Conservation (phyloP, 1,284 basidiomycete species). For the Boletellus deceptivus region DNA sequence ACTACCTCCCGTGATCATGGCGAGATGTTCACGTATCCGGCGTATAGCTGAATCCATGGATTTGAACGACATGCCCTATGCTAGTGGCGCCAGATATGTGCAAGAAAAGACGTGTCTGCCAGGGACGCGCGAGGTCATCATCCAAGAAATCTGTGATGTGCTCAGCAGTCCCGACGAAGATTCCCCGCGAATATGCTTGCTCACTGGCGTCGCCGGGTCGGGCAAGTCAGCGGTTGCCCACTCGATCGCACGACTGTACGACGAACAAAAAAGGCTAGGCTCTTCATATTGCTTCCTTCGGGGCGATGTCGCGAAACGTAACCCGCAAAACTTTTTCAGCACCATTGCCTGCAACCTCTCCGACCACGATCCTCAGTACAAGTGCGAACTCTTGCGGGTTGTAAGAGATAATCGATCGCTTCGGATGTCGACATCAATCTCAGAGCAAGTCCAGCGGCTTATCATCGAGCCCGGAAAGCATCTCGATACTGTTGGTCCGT, state of each 20-base stretch:
- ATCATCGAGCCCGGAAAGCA: conserved; percentile 16
- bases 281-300: conserved; percentile 23
- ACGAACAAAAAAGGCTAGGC: conserved; percentile 17
- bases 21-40: neutral
- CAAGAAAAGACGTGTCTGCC: conserved; percentile 20
- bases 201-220: conserved; percentile 22
- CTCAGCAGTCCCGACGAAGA: conserved; percentile 10
- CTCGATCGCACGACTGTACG: conserved; percentile 23
- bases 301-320: conserved; percentile 16
- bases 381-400: conserved; percentile 6
- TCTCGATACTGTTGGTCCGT: conserved; percentile 16
- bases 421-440: conserved; percentile 14
- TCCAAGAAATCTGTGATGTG: conserved; percentile 16
- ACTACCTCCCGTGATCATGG: neutral
- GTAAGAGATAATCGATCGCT: conserved; percentile 22
- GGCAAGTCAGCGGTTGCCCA: conserved; percentile 23
- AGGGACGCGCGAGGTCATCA: conserved; percentile 19
- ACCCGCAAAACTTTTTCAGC: conserved; percentile 24
- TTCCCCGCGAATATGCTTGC: conserved; percentile 17
- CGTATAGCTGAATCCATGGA: conserved; percentile 13
- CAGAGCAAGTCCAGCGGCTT: conserved; percentile 18
- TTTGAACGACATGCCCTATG: conserved; percentile 21
- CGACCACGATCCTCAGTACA: conserved; percentile 20
- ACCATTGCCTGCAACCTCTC: conserved; percentile 22
- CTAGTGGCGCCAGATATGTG: conserved; percentile 18